These are phyloP conservation scores for Didymella glomerata DNA, from an alignment of 2,329 filamentous ascomycete genomes.

Conservation along the genomic window DNA sequence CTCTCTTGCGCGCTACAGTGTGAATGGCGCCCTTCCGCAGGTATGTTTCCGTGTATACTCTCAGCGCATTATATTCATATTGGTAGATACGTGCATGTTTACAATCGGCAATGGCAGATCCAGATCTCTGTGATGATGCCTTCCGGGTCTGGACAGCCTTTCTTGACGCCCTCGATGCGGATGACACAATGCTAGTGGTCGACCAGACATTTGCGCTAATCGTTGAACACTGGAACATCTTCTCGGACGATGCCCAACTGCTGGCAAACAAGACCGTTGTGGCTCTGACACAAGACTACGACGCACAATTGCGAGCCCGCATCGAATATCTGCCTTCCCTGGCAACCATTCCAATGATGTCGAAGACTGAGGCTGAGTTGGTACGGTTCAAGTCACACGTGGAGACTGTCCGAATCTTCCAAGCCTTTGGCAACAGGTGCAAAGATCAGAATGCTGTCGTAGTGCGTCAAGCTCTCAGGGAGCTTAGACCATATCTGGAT, in stretches of 20 bases:
- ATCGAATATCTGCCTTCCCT: slow-evolving; percentile 83
- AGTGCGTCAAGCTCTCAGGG: slow-evolving; percentile 79
- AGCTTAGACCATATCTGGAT: slow-evolving; percentile 77
- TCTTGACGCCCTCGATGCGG: slow-evolving; percentile 72
- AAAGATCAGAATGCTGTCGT: slow-evolving; percentile 86
- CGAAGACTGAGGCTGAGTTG: slow-evolving; percentile 72
- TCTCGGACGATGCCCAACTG: slow-evolving; percentile 68
- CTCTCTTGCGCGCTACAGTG: slow-evolving; percentile 73
- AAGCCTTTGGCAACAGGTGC: slow-evolving; percentile 76
- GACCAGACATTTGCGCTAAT: slow-evolving; percentile 92
- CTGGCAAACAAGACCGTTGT: slow-evolving; percentile 70
- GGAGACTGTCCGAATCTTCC: slow-evolving; percentile 71
- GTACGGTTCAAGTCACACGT: slow-evolving; percentile 70
- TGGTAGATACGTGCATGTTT: slow-evolving; percentile 86
- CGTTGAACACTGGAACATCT: slow-evolving; percentile 76
- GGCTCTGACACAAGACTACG: slow-evolving; percentile 71
- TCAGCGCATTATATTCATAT: slow-evolving; percentile 31
- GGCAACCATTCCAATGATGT: slow-evolving; percentile 72
- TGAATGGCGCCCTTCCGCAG: slow-evolving; percentile 84
- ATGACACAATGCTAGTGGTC: slow-evolving; percentile 80
- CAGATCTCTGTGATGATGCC: slow-evolving; percentile 77
- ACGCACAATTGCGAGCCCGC: slow-evolving; percentile 67
- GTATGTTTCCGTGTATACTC: slow-evolving; percentile 56
- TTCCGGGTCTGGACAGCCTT: slow-evolving; percentile 87
- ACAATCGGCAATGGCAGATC: slow-evolving; percentile 79